Evolutionary conservation across 306 rosid genomes (phyloP).

Genomic region (Cicer bijugum): DNA sequence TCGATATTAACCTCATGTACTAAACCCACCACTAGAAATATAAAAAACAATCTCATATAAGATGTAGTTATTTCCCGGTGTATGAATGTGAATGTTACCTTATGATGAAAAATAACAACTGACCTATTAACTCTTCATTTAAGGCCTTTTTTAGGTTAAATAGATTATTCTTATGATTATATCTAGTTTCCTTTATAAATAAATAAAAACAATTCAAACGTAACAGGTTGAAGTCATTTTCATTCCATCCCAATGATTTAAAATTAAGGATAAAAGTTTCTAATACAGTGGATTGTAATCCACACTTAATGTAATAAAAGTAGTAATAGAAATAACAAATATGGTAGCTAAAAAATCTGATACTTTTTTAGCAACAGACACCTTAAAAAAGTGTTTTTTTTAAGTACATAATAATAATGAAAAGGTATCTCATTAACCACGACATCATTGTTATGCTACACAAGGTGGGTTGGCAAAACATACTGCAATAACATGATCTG

Average conservation of each 20-base stretch:
- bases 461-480: slow-evolving; percentile 46
- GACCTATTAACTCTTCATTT: neutral
- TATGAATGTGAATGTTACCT: neutral
- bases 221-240: slow-evolving; percentile 1
- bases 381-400: slow-evolving; percentile 31
- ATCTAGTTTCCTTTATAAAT: neutral
- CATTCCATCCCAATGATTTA: slow-evolving; percentile 1
- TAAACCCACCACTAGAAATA: neutral
- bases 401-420: slow-evolving; percentile 44
- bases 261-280: slow-evolving; percentile 24
- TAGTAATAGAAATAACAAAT: slow-evolving; percentile 28
- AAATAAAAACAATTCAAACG: neutral
- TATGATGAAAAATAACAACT: neutral
- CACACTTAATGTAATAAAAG: slow-evolving; percentile 35
- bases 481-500: slow-evolving; percentile 45
- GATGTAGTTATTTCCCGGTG: neutral
- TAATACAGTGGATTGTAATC: neutral
- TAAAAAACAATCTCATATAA: neutral
- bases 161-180: neutral
- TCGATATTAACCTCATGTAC: neutral
- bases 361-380: slow-evolving; percentile 40
- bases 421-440: slow-evolving; percentile 33
- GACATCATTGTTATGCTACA: slow-evolving; percentile 57
- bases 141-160: neutral
- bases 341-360: neutral